These are phyloP conservation scores for Solanum hybrid DNA, from an alignment of 305 asterid species.

Conservation along the genomic window DNA sequence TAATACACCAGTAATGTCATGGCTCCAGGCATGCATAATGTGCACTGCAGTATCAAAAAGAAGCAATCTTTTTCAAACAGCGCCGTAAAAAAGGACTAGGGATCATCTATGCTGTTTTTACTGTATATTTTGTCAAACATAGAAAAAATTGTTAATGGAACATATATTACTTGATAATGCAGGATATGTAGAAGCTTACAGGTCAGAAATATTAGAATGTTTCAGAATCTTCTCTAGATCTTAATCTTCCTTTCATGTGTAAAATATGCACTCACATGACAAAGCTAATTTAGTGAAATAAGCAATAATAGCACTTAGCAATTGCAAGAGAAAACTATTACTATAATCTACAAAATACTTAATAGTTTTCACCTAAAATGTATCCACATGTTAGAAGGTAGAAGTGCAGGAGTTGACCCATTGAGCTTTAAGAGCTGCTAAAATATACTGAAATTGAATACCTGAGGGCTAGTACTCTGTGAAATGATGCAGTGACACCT, in stretches of 20 bases:
- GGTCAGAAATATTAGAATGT: background rate
- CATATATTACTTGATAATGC: background rate
- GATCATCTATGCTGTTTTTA: background rate
- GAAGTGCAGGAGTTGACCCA: background rate
- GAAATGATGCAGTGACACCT: slow-evolving; percentile 61
- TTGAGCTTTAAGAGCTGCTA: slow-evolving; percentile 7
- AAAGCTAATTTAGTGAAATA: slow-evolving; percentile 1
- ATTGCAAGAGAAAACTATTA: background rate
- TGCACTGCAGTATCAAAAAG: background rate
- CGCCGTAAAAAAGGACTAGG: background rate
- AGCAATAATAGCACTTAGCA: background rate
- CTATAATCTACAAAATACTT: background rate
- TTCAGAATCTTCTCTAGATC: background rate
- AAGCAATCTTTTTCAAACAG: background rate
- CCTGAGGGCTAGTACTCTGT: slow-evolving; percentile 67
- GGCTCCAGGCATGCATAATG: background rate
- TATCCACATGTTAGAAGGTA: background rate
- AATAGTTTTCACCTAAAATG: background rate
- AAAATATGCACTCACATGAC: background rate
- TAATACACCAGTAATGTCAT: background rate
- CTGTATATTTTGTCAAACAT: background rate
- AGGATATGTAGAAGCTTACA: background rate
- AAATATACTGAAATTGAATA: slow-evolving; percentile 15
- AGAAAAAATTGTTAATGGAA: background rate
- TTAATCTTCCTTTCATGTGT: background rate